These are phyloP conservation scores for Globisporangium takayamanum DNA, from an alignment of 352 stramenopile genomes.

Conservation along the genomic window DNA sequence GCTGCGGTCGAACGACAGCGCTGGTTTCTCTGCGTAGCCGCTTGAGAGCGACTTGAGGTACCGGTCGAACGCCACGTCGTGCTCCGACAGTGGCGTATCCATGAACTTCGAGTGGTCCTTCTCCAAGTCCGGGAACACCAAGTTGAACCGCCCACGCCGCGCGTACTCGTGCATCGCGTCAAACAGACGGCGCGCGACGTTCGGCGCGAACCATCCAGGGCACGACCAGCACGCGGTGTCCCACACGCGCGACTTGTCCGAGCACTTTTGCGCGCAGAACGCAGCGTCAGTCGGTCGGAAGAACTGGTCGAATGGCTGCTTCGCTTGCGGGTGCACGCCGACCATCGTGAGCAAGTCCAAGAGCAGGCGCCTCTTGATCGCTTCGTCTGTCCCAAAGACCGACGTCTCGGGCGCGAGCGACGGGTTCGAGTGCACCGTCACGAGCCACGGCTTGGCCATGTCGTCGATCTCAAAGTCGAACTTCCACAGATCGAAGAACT, in stretches of 20 bases:
- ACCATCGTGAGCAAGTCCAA: constrained; percentile 65
- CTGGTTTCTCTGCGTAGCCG: constrained; percentile 35
- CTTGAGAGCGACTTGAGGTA: constrained; percentile 68
- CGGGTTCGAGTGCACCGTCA: constrained; percentile 77
- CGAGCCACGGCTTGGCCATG: constrained; percentile 92
- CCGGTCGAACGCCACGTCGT: constrained; percentile 61
- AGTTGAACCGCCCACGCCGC: constrained; percentile 58
- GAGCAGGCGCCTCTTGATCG: constrained; percentile 56
- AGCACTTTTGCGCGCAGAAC: constrained; percentile 63
- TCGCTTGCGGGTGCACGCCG: constrained; percentile 54
- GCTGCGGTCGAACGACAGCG: constrained; percentile 23
- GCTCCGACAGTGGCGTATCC: constrained; percentile 44
- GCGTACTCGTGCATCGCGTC: constrained; percentile 51
- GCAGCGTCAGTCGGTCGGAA: constrained; percentile 32
- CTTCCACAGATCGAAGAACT: constrained; percentile 93
- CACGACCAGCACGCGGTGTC: constrained; percentile 75
- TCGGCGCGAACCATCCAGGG: constrained; percentile 59
- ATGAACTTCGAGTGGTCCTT: constrained; percentile 53
- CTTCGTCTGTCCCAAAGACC: constrained; percentile 57
- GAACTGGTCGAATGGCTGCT: constrained; percentile 53
- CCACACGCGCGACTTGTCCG: constrained; percentile 49
- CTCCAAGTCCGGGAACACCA: constrained; percentile 62
- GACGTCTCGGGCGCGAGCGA: constrained; percentile 44
- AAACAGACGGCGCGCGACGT: constrained; percentile 53
- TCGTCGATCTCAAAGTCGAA: constrained; percentile 96